These are phyloP conservation scores for Fusarium sterilihyphosum DNA, from an alignment of 2,329 filamentous ascomycete genomes.

Conservation along the genomic window DNA sequence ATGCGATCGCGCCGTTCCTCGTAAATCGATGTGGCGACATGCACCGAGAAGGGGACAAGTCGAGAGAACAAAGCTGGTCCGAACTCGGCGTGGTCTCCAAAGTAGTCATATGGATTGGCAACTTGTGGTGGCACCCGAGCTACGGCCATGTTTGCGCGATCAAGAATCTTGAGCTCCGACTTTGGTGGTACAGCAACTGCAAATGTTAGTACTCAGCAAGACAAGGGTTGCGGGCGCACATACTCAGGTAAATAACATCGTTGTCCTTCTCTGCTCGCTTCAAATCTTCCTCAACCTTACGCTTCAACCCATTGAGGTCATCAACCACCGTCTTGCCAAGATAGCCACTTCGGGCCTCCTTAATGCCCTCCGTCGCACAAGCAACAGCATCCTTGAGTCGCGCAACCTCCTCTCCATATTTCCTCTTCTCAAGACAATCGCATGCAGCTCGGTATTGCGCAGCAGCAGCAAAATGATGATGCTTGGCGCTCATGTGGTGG, in stretches of 20 bases:
- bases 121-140: slow-evolving; percentile 84
- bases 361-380: slow-evolving; percentile 87
- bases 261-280: slow-evolving; percentile 97
- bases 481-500: slow-evolving; percentile 95
- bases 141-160: slow-evolving; percentile 88
- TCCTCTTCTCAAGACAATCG: slow-evolving; percentile 91
- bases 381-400: slow-evolving; percentile 82
- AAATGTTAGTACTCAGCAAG: slow-evolving; percentile 44
- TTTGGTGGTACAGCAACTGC: slow-evolving; percentile 83
- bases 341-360: slow-evolving; percentile 77
- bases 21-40: slow-evolving; percentile 94
- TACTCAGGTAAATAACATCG: slow-evolving; percentile 90
- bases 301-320: slow-evolving; percentile 86
- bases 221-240: slow-evolving; percentile 36
- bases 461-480: slow-evolving; percentile 95
- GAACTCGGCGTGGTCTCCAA: slow-evolving; percentile 83
- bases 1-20: slow-evolving; percentile 90
- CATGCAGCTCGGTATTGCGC: slow-evolving; percentile 92
- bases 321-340: slow-evolving; percentile 83
- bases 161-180: slow-evolving; percentile 84
- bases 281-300: slow-evolving; percentile 83
- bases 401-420: slow-evolving; percentile 95
- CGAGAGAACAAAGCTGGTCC: slow-evolving; percentile 89
- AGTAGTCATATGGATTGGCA: slow-evolving; percentile 78
- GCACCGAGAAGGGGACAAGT: slow-evolving; percentile 93